These are phyloP conservation scores for Aspergillus indologenus DNA, from an alignment of 495 filamentous ascomycete genomes.

Conservation along the genomic window DNA sequence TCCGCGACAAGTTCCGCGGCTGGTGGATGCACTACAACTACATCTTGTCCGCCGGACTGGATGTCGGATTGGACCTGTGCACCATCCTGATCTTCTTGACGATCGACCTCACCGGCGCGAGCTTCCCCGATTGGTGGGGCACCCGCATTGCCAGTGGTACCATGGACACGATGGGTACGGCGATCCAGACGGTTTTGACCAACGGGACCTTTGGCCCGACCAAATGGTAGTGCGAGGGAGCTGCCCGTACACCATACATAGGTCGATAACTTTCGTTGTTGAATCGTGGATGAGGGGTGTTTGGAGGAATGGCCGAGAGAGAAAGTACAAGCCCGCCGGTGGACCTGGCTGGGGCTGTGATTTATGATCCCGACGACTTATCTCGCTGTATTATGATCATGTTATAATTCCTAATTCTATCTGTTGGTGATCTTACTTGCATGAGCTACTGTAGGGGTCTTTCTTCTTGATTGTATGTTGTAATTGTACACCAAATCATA, in stretches of 20 bases:
- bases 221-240: slow-evolving; percentile 44
- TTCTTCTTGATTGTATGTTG: not conserved
- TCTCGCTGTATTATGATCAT: not conserved
- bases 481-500: too few relatives aligned
- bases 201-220: slow-evolving; percentile 60
- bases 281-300: too few relatives aligned
- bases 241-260: too few relatives aligned
- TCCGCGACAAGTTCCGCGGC: slow-evolving; percentile 58
- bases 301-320: not conserved
- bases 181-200: slow-evolving; percentile 30
- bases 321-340: not conserved
- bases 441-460: not conserved
- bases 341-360: not conserved
- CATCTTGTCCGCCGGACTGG: slow-evolving; percentile 67
- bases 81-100: slow-evolving; percentile 72
- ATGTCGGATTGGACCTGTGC: slow-evolving; percentile 61
- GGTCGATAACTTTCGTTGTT: too few relatives aligned
- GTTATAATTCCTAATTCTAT: not conserved
- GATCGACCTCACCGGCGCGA: slow-evolving; percentile 50
- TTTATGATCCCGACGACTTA: not conserved
- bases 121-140: slow-evolving; percentile 65
- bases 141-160: slow-evolving; percentile 47
- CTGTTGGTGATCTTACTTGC: not conserved
- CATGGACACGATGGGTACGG: slow-evolving; percentile 40
- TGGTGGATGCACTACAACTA: slow-evolving; percentile 84